These are phyloP conservation scores for Pseudotsuga menziesii DNA, from an alignment of 75 land plant genomes.

Conservation along the genomic window DNA sequence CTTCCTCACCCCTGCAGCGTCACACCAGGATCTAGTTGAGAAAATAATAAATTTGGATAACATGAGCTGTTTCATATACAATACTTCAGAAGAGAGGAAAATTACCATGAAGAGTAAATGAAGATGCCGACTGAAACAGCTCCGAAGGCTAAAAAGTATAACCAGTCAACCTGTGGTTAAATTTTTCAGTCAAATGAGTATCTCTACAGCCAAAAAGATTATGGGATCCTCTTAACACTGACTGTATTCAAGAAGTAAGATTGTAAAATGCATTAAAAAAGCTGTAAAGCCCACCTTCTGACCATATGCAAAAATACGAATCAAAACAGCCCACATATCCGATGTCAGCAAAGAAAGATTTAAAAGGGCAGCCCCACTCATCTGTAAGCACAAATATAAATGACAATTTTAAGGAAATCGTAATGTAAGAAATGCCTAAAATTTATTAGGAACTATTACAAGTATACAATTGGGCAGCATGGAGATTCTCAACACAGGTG, in stretches of 20 bases:
- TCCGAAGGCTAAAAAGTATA: constrained; percentile 84
- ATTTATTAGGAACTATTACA: background rate
- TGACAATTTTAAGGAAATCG: background rate
- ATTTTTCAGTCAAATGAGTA: background rate
- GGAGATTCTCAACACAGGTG: background rate
- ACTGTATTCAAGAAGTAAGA: background rate
- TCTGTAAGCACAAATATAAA: constrained; percentile 35
- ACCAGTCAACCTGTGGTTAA: constrained; percentile 80
- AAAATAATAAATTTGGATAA: background rate
- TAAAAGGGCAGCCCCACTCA: constrained; percentile 83
- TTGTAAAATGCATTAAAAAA: background rate
- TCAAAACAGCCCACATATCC: constrained; percentile 98
- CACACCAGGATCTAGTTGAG: background rate
- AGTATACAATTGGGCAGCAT: background rate
- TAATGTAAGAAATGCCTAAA: too few relatives aligned
- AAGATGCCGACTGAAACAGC: constrained; percentile 69
- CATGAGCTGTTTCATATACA: background rate
- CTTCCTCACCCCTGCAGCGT: background rate
- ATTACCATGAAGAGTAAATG: constrained; percentile 61
- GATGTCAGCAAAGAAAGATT: constrained; percentile 95
- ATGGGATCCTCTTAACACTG: background rate
- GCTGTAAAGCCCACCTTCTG: constrained; percentile 44
- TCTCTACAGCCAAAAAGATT: background rate
- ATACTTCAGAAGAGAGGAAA: background rate
- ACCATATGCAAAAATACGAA: constrained; percentile 84